A percentile compares a stretch with the other conserved stretches of the same genome.
Conservation (phyloP, 106 monocot genomes). For the Dendrobium catenatum region DNA sequence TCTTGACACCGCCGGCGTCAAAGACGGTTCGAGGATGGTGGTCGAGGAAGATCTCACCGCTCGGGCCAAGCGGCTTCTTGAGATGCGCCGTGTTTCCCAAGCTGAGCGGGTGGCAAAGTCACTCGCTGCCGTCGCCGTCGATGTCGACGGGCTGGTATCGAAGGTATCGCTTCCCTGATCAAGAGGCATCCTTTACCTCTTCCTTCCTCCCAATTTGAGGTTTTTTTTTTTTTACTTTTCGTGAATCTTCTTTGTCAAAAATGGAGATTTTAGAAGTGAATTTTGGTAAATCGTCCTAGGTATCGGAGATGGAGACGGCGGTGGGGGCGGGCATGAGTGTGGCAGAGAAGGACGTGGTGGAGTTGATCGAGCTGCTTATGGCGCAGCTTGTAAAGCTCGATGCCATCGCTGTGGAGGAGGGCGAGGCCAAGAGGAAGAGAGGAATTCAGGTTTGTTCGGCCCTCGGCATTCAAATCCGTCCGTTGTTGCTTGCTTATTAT, state of each 20-base stretch:
- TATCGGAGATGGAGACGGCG: constrained; percentile 1
- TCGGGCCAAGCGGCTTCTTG: constrained; percentile 55
- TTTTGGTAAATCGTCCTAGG: neutral
- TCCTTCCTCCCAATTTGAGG: neutral
- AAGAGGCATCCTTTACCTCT: neutral
- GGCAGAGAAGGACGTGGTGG: neutral
- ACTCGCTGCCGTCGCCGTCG: constrained; percentile 27
- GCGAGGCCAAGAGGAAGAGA: neutral
- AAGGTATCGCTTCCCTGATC: constrained; percentile 26
- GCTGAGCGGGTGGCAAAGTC: constrained; percentile 47
- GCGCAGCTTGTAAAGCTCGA: constrained; percentile 4
- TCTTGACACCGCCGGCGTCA: constrained; percentile 68
- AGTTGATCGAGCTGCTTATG: constrained; percentile 5
- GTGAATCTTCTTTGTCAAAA: too few relatives aligned
- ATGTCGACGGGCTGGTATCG: constrained; percentile 55
- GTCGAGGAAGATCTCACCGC: constrained; percentile 53
- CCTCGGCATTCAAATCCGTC: too few relatives aligned
- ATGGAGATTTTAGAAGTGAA: too few relatives aligned
- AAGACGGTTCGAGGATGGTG: constrained; percentile 69
- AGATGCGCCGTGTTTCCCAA: constrained; percentile 43
- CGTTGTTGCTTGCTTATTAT: neutral
- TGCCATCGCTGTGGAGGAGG: neutral
- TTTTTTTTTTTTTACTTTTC: too few relatives aligned
- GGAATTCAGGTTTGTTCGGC: neutral
- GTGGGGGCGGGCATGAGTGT: neutral